Evolutionary conservation across 2,329 filamentous ascomycete species (phyloP).

Genomic region (Byssothecium circinans): DNA sequence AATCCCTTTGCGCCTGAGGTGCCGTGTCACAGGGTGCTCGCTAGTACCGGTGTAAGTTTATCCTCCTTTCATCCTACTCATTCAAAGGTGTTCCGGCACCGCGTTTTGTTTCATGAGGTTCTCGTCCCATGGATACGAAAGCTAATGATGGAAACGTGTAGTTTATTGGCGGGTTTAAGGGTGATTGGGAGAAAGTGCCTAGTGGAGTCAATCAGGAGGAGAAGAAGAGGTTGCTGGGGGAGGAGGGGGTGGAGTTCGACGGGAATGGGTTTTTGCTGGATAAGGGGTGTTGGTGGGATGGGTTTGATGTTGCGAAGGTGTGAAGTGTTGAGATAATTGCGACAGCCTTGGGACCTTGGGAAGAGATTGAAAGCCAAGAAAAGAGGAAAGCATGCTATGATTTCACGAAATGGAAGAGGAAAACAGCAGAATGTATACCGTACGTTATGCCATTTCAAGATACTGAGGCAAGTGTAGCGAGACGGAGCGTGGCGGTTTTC

Average conservation of each 20-base stretch:
- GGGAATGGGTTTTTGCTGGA: conserved; percentile 61
- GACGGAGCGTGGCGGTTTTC: too few species aligned
- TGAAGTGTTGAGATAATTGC: conserved; percentile 4
- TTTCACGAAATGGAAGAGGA: too few species aligned
- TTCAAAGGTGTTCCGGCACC: too few species aligned
- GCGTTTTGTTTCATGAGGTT: too few species aligned
- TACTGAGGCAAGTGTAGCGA: too few species aligned
- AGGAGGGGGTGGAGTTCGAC: conserved; percentile 68
- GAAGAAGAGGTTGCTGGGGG: conserved; percentile 63
- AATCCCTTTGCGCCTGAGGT: conserved; percentile 84
- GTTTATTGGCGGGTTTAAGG: conserved; percentile 69
- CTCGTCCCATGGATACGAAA: too few species aligned
- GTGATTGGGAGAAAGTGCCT: conserved; percentile 63
- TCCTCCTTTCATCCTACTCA: neutral
- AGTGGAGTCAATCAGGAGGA: conserved; percentile 65
- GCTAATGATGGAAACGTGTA: too few species aligned
- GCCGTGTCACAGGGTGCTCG: conserved; percentile 80
- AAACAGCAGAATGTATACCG: too few species aligned
- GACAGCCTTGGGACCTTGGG: too few species aligned
- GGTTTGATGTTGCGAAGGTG: conserved; percentile 39
- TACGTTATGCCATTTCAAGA: too few species aligned
- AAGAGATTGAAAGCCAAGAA: too few species aligned
- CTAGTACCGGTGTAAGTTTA: conserved; percentile 63
- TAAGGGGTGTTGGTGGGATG: conserved; percentile 48
- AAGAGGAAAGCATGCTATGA: too few species aligned